Conservation (phyloP, 2,329 filamentous ascomycete genomes). For the Hymenoscyphus linearis region DNA sequence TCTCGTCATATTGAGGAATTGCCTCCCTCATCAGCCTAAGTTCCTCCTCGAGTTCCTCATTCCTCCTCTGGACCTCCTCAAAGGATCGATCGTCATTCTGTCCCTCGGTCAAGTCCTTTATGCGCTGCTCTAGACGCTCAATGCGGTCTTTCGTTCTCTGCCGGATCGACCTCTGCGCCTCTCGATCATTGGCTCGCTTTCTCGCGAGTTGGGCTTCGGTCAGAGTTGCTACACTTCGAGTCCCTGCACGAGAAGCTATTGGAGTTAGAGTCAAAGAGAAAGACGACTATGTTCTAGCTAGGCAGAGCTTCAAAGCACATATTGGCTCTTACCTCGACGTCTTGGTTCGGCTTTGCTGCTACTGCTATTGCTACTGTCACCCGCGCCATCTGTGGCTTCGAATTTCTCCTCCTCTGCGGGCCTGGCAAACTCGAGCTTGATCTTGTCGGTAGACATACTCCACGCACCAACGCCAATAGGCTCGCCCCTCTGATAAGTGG, state of each 20-base stretch:
- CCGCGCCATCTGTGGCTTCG: conserved; percentile 3
- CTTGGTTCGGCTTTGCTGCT: conserved; percentile 18
- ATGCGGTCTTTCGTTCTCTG: conserved; percentile 84
- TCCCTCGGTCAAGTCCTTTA: conserved; percentile 60
- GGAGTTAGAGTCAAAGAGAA: conserved; percentile 14
- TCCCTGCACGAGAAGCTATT: conserved; percentile 39
- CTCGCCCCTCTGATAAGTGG: conserved; percentile 2
- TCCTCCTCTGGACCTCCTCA: conserved; percentile 46
- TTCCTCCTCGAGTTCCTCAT: conserved; percentile 50
- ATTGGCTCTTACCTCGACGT: conserved; percentile 23
- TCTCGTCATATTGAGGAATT: conserved; percentile 15
- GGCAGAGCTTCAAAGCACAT: not conserved
- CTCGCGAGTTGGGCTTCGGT: conserved; percentile 82
- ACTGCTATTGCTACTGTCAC: conserved; percentile 1
- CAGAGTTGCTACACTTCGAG: conserved; percentile 78
- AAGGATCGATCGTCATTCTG: conserved; percentile 46
- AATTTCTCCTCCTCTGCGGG: conserved; percentile 7
- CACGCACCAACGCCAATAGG: not conserved
- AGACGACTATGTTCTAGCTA: not conserved
- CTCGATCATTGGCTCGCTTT: conserved; percentile 67
- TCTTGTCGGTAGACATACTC: conserved; percentile 17
- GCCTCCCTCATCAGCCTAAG: conserved; percentile 31
- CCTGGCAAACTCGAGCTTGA: conserved; percentile 6
- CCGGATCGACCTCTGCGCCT: conserved; percentile 51
- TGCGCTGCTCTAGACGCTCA: conserved; percentile 67